Conservation (phyloP, 108 stramenopile species). For the Heterococcus sp. region DNA sequence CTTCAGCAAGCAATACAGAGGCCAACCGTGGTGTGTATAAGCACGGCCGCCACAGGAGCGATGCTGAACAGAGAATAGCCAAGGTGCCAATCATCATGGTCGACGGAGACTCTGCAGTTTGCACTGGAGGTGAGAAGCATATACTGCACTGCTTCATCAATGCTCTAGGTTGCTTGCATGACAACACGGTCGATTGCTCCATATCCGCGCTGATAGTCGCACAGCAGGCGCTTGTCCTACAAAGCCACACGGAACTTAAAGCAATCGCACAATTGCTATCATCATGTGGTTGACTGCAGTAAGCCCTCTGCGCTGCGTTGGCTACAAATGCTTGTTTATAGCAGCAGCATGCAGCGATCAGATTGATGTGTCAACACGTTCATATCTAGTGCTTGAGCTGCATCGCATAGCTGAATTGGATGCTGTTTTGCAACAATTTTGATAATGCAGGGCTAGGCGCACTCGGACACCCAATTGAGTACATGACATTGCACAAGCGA, state of each 20-base stretch:
- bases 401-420: no score
- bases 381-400: background rate
- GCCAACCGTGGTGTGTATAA: conserved; percentile 3
- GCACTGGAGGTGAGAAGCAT: conserved; percentile 64
- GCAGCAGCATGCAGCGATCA: background rate
- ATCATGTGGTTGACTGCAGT: background rate
- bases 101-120: conserved; percentile 80
- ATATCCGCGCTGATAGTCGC: no score
- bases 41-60: conserved; percentile 72
- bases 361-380: background rate
- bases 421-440: no score
- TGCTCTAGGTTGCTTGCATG: no score
- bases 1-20: background rate
- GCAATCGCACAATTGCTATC: background rate
- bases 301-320: background rate
- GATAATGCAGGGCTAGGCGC: background rate
- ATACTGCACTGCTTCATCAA: no score
- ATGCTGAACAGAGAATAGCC: conserved; percentile 82
- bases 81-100: conserved; percentile 80
- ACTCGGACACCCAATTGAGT: background rate
- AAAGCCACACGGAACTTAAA: background rate
- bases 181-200: no score
- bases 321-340: background rate
- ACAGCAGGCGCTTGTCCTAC: no score
- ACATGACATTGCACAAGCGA: background rate